Base-by-base conservation (phyloP, 176 grass and related monocot species). In the Hordeum marinum region DNA sequence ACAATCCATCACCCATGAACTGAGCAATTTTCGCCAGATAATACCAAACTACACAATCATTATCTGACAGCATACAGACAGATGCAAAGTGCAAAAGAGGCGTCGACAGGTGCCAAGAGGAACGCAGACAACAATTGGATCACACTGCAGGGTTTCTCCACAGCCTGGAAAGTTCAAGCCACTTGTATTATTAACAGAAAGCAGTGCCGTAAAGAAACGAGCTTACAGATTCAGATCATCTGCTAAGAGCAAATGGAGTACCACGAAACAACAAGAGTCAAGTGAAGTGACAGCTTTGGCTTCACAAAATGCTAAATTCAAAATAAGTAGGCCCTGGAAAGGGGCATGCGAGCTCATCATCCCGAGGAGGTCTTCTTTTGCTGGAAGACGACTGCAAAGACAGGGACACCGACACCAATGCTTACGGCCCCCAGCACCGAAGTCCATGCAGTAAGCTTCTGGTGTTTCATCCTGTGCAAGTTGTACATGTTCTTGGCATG, bases 401-500 rank as follows among this genome's bases (percentile, higher is more conserved):
- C 18, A 0, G 95, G 95, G 78, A 98, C 89, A 20, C 12, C 89
- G 27, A 95, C 59, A 1, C 95, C 95, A 66, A 98, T 83, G 25
- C 91, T 11, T 68, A 95, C 71, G 4, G 11, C 89, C 64, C 82
- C 72, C 4, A 88, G 25, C 63, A 98, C 95, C 0, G 88, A 85
- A 26, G 91, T 78, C 48, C 87, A 64, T 45, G 69, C 63, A 78
- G 93, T 95, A 45, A 95, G 80, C 12, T 52, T 85, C 50, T 91
- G 95, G 74, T 98, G 23, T 77, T 92, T 95, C 93, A 98, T 95
- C 65, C 89, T 92, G 80, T 98, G 84, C 79, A 98, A 87, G 82
- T 98, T 98, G 83, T 98, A 95, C 95, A 98, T 98, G 83, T 98
- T 91, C 87, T 95, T 98, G 25, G 95, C 95, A 77, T 95, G 95